These are phyloP conservation scores for Magnaporthiopsis incrustans DNA, from an alignment of 2,329 filamentous ascomycete genomes.

Conservation along the genomic window DNA sequence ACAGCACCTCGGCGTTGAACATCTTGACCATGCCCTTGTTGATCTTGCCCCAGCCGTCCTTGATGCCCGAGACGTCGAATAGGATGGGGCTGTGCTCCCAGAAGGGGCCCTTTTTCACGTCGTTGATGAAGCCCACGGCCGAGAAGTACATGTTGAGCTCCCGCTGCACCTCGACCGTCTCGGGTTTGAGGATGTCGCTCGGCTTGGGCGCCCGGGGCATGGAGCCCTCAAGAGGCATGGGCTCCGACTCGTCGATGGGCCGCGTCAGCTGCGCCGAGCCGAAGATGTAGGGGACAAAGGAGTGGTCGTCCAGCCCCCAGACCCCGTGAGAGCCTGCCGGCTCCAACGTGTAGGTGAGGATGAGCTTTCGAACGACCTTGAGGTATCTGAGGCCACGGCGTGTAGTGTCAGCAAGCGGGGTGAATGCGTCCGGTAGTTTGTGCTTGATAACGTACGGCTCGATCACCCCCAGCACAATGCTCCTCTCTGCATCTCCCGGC, in stretches of 20 bases:
- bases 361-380: slow-evolving; percentile 71
- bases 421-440: background rate
- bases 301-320: slow-evolving; percentile 98
- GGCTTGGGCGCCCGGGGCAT: slow-evolving; percentile 63
- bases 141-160: slow-evolving; percentile 82
- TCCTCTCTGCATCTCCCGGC: slow-evolving; percentile 58
- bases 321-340: slow-evolving; percentile 95
- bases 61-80: slow-evolving; percentile 88
- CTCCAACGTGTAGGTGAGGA: slow-evolving; percentile 85
- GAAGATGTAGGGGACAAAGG: slow-evolving; percentile 88
- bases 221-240: slow-evolving; percentile 73
- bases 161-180: slow-evolving; percentile 58
- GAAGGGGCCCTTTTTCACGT: slow-evolving; percentile 92
- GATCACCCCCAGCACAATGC: slow-evolving; percentile 73
- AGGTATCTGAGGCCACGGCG: slow-evolving; percentile 52
- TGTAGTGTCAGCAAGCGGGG: background rate
- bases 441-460: slow-evolving; percentile 56
- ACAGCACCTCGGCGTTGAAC: slow-evolving; percentile 94
- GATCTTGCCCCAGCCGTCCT: slow-evolving; percentile 95
- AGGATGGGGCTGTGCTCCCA: slow-evolving; percentile 95
- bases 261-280: slow-evolving; percentile 85
- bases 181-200: slow-evolving; percentile 55
- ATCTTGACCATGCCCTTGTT: slow-evolving; percentile 99
- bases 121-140: slow-evolving; percentile 92
- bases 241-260: slow-evolving; percentile 54